phyloP scores from a whole-genome alignment of 441 rosid genomes.

The Brassica hybrid region DNA sequence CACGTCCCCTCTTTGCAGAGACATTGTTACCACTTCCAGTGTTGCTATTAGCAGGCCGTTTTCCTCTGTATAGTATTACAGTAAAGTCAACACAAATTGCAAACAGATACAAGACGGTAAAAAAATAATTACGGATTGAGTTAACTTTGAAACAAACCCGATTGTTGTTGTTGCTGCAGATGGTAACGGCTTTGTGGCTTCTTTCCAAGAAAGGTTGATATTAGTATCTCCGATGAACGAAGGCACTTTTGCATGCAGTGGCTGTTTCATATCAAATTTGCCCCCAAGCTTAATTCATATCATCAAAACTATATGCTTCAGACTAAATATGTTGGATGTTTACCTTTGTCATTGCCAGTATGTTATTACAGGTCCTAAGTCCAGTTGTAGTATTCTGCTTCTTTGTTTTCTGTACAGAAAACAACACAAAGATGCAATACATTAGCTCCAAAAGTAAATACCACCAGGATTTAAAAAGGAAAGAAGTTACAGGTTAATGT shows the following conservation, averaged over 20 bases:
- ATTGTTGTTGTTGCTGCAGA: constrained; percentile 46
- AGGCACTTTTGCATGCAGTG: constrained; percentile 87
- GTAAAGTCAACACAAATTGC: constrained; percentile 12
- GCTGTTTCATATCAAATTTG: constrained; percentile 50
- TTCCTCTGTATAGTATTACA: constrained; percentile 54
- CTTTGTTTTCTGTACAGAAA: constrained; percentile 71
- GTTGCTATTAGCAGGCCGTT: constrained; percentile 72
- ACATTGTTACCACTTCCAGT: constrained; percentile 60
- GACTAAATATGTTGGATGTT: constrained; percentile 7
- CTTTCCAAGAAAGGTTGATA: constrained; percentile 93
- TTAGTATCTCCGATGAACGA: constrained; percentile 88
- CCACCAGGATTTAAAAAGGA: neutral
- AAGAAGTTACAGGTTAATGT: constrained; percentile 23
- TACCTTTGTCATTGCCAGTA: constrained; percentile 97
- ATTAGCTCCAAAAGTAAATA: constrained; percentile 20
- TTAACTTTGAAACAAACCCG: constrained; percentile 50
- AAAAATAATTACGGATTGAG: constrained; percentile 19
- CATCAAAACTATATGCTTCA: constrained; percentile 11
- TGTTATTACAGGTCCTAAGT: constrained; percentile 94
- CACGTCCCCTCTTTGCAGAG: constrained; percentile 73
- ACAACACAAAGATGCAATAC: neutral
- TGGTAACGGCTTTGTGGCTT: constrained; percentile 67
- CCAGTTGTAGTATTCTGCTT: constrained; percentile 90
- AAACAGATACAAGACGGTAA: constrained; percentile 14
- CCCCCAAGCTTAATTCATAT: neutral